Base-by-base conservation (phyloP, 352 stramenopile species). In the Elongisporangium anandrum region DNA sequence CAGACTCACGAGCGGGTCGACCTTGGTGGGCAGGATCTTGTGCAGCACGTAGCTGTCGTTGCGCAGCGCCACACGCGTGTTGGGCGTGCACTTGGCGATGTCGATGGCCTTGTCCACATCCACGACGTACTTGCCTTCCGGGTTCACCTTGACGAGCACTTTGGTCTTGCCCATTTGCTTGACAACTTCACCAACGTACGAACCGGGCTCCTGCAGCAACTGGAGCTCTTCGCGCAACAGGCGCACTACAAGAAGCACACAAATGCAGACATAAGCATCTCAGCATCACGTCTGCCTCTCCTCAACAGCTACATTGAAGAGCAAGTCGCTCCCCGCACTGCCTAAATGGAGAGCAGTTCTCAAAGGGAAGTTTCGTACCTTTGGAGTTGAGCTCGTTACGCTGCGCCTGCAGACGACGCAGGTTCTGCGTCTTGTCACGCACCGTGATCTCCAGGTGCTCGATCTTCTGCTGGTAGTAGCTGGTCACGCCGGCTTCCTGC, bases 81-180 rank as follows among this genome's bases (percentile, higher is more conserved):
- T 99, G 61, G 97, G 96, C 55, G 96, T 99, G 68, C 97, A 97
- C 70, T 99, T 96, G 60, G 94, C 68, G 53, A 98, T 98, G 66
- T 97, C 87, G 58, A 97, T 96, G 56, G 96, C 82, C 68, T 99
- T 99, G 72, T 99, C 96, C 61, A 99, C 87, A 68, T 99, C 97
- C 34, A 99, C 97, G 21, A 99, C 97, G 72, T 99, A 99, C 73
- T 99, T 99, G 59, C 97, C 97, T 75, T 99, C 97, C 0, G 97
- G 96, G 70, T 99, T 97, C 49, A 98, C 85, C 90, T 99, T 99
- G 16, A 99, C 97, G 20, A 99, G 79, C 22, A 99, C 97, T 71
- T 99, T 99, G 60, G 97, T 98, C 81, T 99, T 99, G 65, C 97
- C 96, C 97, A 99, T 99, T 66, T 98, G 89, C 81, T 99, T 99